phyloP scores from a whole-genome alignment of 768 basidiomycete genomes.

The Rhizopogon vinicolor region DNA sequence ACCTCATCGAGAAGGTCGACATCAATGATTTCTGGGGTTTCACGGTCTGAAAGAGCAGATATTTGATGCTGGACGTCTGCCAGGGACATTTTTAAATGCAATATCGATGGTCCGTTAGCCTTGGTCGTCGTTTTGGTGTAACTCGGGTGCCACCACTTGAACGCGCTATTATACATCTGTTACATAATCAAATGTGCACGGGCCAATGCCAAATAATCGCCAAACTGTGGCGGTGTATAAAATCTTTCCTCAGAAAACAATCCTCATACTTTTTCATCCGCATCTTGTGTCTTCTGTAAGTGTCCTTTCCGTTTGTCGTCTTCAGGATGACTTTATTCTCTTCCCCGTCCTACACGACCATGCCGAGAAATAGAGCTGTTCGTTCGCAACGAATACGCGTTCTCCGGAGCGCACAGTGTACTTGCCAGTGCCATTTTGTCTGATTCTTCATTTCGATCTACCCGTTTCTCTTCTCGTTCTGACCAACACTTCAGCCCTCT shows the following conservation, averaged over 20 bases:
- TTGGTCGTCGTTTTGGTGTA: slow-evolving; percentile 15
- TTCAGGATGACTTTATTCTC: slow-evolving; percentile 74
- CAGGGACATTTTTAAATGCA: slow-evolving; percentile 15
- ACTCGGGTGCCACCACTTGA: neutral
- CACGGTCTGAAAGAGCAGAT: slow-evolving; percentile 3
- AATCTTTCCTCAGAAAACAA: neutral
- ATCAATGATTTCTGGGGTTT: slow-evolving; percentile 36
- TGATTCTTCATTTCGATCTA: slow-evolving; percentile 35
- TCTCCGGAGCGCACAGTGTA: slow-evolving; percentile 61
- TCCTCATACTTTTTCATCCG: slow-evolving; percentile 9
- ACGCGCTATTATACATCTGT: slow-evolving; percentile 10
- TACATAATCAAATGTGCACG: slow-evolving; percentile 26
- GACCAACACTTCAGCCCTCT: slow-evolving; percentile 5
- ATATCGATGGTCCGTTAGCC: slow-evolving; percentile 1
- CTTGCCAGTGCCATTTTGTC: slow-evolving; percentile 90
- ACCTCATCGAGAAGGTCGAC: slow-evolving; percentile 36
- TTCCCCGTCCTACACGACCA: slow-evolving; percentile 91
- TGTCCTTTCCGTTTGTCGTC: neutral
- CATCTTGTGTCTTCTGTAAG: neutral
- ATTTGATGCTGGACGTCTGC: slow-evolving; percentile 7
- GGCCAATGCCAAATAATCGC: slow-evolving; percentile 25
- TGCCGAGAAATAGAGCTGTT: slow-evolving; percentile 78
- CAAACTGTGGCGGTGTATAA: slow-evolving; percentile 24
- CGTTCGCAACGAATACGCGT: slow-evolving; percentile 73
- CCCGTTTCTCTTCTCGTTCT: slow-evolving; percentile 7